Evolutionary conservation across 2,329 filamentous ascomycete species (phyloP).

Genomic region (Pseudogymnoascus sp.): DNA sequence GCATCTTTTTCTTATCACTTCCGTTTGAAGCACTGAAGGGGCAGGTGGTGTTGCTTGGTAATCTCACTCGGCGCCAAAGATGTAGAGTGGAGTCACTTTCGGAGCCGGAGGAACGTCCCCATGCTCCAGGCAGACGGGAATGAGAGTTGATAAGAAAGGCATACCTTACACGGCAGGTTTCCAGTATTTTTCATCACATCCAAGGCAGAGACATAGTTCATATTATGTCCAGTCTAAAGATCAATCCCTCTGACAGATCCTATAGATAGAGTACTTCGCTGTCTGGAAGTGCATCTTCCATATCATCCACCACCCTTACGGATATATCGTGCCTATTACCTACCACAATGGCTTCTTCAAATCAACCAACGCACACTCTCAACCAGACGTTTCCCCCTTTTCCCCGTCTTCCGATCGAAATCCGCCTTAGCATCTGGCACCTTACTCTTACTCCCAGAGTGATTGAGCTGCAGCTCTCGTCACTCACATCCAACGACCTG

Average conservation of each 20-base stretch:
- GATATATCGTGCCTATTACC: not conserved
- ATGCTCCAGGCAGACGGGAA: not conserved
- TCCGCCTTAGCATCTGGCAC: slow-evolving; percentile 17
- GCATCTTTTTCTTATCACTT: not conserved
- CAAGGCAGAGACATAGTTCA: not conserved
- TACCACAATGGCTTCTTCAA: not conserved
- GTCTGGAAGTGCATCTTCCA: not conserved
- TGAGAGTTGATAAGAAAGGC: not conserved
- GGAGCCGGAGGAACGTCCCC: not conserved
- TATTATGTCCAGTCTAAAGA: not conserved
- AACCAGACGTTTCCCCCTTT: slow-evolving; percentile 14
- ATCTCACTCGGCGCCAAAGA: not conserved
- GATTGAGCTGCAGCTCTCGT: slow-evolving; percentile 12
- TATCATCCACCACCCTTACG: not conserved
- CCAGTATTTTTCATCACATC: not conserved
- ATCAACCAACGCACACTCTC: not conserved
- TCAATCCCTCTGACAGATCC: not conserved
- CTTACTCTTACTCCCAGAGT: slow-evolving; percentile 14
- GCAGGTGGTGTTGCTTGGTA: not conserved
- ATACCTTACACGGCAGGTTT: not conserved
- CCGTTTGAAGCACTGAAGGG: not conserved
- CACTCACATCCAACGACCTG: not conserved
- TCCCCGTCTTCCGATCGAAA: slow-evolving; percentile 17
- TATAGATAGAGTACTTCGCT: not conserved
- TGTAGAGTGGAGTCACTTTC: not conserved